Base-by-base conservation (phyloP, 2,329 filamentous ascomycete species). In the Microcyclospora pomicola region DNA sequence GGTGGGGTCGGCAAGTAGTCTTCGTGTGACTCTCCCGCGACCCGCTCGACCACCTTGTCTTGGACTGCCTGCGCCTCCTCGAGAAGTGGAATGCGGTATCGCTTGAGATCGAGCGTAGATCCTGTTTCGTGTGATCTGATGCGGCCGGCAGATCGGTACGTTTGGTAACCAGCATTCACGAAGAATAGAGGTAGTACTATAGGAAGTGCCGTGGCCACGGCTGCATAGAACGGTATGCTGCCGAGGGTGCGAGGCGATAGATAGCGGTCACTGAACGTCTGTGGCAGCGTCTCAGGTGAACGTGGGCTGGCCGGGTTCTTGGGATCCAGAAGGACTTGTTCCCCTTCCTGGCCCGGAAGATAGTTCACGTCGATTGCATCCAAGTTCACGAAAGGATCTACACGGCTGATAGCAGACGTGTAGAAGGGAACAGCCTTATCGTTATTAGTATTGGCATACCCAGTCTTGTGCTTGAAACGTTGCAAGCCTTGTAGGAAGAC, bases 401-500 rank as follows among this genome's bases (percentile, higher is more conserved):
- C 81, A 51, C 77, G 77, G 15, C 78, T 71, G 33, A 95, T 84
- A 14, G 69, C 70, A 0, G 85, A 83, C 0, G 88, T 95, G 57
- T 88, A 94, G 61, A 82, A 84, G 1, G 80, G 75, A 4, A 84
- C 83, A 33, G 75, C 83, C 38, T 77, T 70, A 62, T 96, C 88
- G 59, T 95, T 94, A 53, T 82, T 65, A 34, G 93, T 77, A 55
- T 96, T 96, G 31, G 80, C 71, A 58, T 96, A 96, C 1, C 93
- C 64, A 3, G 75, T 81, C 41, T 77, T 79, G 38, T 82, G 71
- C 56, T 77, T 74, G 64, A 96, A 96, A 48, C 68, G 72, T 43
- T 73, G 71, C 33, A 96, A 67, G 0, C 78, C 87, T 27, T 74
- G 73, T 50, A 93, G 80, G 62, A 96, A 96, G 48, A 94, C 82